phyloP scores from a whole-genome alignment of 495 filamentous ascomycete species.

The Lepraria neglecta region DNA sequence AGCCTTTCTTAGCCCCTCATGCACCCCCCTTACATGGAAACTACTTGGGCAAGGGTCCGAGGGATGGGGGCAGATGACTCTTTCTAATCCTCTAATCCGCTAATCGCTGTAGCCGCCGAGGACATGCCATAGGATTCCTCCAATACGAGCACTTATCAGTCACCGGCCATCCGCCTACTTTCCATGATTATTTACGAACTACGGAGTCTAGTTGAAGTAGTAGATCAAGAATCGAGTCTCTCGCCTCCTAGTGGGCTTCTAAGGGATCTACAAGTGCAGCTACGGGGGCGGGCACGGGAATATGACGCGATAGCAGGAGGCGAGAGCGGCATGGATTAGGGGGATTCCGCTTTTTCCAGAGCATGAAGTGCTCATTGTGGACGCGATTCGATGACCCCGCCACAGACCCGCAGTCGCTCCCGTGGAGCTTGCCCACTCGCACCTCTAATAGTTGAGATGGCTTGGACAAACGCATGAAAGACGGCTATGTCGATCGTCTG shows the following conservation, averaged over 20 bases:
- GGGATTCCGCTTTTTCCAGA: neutral
- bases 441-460: constrained; percentile 4
- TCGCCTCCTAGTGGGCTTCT: neutral
- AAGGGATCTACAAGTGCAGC: constrained; percentile 17
- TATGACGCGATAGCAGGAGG: constrained; percentile 21
- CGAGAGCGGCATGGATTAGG: constrained; percentile 19
- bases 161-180: constrained; percentile 2
- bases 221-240: neutral
- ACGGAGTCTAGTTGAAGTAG: constrained; percentile 9
- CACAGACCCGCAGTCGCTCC: constrained; percentile 15
- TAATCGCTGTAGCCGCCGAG: constrained; percentile 26
- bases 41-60: constrained; percentile 6
- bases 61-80: constrained; percentile 21
- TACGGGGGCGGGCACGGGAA: constrained; percentile 18
- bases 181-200: constrained; percentile 1
- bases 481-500: constrained; percentile 23
- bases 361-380: neutral
- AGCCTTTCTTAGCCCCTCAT: constrained; percentile 14
- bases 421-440: constrained; percentile 4
- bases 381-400: constrained; percentile 14
- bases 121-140: neutral
- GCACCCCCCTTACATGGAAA: constrained; percentile 10
- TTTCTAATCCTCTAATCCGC: constrained; percentile 11
- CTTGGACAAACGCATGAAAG: constrained; percentile 14
- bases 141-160: constrained; percentile 12